Evolutionary conservation across 495 filamentous ascomycete species (phyloP), one percentile per base, ranked within the genome.

Genomic region (Tuber aestivum): DNA sequence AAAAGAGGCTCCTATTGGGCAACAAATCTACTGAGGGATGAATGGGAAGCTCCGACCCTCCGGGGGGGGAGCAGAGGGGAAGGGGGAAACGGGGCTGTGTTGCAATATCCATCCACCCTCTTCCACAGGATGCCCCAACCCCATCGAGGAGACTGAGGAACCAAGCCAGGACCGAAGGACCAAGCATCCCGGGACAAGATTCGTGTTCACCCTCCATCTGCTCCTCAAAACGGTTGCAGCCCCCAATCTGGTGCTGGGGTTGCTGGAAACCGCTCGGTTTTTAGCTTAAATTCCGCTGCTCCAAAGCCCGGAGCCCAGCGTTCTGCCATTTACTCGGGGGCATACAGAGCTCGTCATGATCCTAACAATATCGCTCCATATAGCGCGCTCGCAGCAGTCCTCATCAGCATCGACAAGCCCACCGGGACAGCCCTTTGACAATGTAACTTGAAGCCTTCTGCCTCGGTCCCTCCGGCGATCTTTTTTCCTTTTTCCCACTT

Each of bases 191-290:
- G 69, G 72, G 76, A 74, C n/a, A 41, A 21, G 78, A 79, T 79
- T 79, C 78, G 78, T 79, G 78, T 79, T 79, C 78, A 75, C 56
- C 78, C 78, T 76, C 77, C 72, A 72, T 79, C 70, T 69, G 76
- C 50, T 79, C 69, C 78, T 79, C 78, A 73, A 79, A 79, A 79
- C 76, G 77, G 77, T 65, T 56, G 65, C 70, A 73, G 35, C 23
- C 61, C 40, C 72, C 61, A 42, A 20, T 41, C 40, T 37, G 70
- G 72, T 32, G 72, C 77, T 72, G 44, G 77, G 77, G 41, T 42
- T 70, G 71, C 71, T 68, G 40, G 40, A 74, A 69, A 21, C 23
- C 32, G 69, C 61, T 44, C 72, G 72, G n/a, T 32, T 71, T 79
- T 79, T 72, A 73, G 78, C 65, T 79, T 79, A 40, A 41, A 72